These are phyloP conservation scores for Ceratocystis diversiconidia DNA, from an alignment of 2,329 filamentous ascomycete genomes.

Conservation along the genomic window DNA sequence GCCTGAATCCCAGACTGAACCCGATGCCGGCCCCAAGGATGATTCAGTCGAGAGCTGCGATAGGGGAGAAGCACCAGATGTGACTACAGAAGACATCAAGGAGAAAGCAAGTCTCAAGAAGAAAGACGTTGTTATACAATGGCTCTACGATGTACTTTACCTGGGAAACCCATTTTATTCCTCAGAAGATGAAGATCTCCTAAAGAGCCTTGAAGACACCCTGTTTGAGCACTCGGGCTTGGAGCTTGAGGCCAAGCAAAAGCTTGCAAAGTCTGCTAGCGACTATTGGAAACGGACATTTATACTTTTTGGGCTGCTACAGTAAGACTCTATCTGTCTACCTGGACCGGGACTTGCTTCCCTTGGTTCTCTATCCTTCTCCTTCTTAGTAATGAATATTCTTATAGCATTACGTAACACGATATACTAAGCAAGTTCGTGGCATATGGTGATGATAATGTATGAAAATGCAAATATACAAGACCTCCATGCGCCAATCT, in stretches of 20 bases:
- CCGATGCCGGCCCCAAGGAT: not conserved
- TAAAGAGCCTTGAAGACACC: constrained; percentile 34
- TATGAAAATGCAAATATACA: constrained; percentile 11
- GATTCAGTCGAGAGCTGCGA: not conserved
- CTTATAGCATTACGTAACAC: not conserved
- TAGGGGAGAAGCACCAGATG: constrained; percentile 6
- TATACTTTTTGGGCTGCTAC: constrained; percentile 66
- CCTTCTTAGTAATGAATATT: not conserved
- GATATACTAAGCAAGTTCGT: not conserved
- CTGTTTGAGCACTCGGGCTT: constrained; percentile 34
- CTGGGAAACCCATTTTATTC: constrained; percentile 34
- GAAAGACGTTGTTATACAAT: constrained; percentile 41
- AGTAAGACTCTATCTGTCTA: constrained; percentile 22
- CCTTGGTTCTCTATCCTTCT: not conserved
- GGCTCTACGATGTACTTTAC: constrained; percentile 45
- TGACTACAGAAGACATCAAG: constrained; percentile 11
- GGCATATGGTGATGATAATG: not conserved
- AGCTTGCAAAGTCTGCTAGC: constrained; percentile 42
- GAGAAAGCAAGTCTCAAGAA: not conserved
- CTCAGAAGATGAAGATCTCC: constrained; percentile 22
- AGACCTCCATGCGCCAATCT: constrained; percentile 1
- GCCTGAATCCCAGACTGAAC: not conserved
- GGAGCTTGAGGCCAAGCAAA: constrained; percentile 28
- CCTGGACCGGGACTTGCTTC: not conserved
- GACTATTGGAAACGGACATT: constrained; percentile 77